Evolutionary conservation across 345 rosid genomes (phyloP), one percentile per base, ranked within the genome.

Genomic region (Populus deltoides): DNA sequence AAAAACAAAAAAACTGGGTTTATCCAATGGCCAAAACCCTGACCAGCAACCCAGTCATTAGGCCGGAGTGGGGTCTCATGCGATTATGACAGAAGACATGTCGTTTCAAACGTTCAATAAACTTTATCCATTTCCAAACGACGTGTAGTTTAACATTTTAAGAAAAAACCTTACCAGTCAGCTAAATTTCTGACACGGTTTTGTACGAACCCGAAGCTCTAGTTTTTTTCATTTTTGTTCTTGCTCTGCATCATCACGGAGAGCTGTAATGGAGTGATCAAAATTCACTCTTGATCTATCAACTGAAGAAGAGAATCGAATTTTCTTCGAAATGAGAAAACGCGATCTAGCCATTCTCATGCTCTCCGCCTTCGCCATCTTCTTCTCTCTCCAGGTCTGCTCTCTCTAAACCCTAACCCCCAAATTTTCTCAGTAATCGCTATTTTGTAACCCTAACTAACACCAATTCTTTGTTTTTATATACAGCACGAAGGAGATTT

Each of bases 331-430:
- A 65, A 96, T 97, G 99, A 94, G 98, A 93, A 97, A 92, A 85
- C 94, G 98, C 12, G 99, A 97, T 86, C 84, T 94, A 77, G 95
- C 97, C 29, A 92, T 92, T 80, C 91, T 97, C 79, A 94, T 97
- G 92, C 98, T 97, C 75, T 90, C 92, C 63, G 97, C 97, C 55
- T 92, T 97, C 80, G 97, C 99, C 67, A 89, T 97, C 76, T 94
- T 97, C 96, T 97, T 97, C 92, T 94, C 97, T 80, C 98, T 97
- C 75, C 98, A 94, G 97, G 99, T 92, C 15, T 78, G 66, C 78
- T 61, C 11, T 11, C 41, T 31, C 38, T 27, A 63, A 53, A 36
- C 74, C 51, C 78, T 20, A 22, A 45, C 16, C 5, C 45, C 20
- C n/a, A 29, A n/a, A 16, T 16, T 38, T 25, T 55, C 10, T 5